These are phyloP conservation scores for Tolypocladium capitatum DNA, from an alignment of 2,329 filamentous ascomycete genomes.

Conservation along the genomic window DNA sequence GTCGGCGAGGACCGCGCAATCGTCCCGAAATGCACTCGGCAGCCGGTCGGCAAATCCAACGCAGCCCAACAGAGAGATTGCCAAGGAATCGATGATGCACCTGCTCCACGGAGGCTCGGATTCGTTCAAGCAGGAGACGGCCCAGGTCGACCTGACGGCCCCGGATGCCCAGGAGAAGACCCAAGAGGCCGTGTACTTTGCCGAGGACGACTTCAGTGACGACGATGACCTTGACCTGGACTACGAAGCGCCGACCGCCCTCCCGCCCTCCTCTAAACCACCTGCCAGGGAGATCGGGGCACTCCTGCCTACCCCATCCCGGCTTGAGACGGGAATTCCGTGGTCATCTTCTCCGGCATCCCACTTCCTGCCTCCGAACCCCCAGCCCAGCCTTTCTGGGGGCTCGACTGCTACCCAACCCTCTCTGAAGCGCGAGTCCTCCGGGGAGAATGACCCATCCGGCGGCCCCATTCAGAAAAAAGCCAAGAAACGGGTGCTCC, in stretches of 20 bases:
- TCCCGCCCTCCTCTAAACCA: conserved; percentile 22
- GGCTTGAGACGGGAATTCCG: conserved; percentile 29
- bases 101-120: conserved; percentile 31
- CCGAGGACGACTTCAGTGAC: conserved; percentile 77
- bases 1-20: conserved; percentile 24
- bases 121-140: conserved; percentile 27
- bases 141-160: conserved; percentile 21
- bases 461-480: conserved; percentile 16
- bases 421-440: conserved; percentile 29
- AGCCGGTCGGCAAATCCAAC: conserved; percentile 20
- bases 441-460: conserved; percentile 14
- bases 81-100: conserved; percentile 20
- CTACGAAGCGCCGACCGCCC: conserved; percentile 44
- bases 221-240: conserved; percentile 65
- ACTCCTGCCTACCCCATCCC: conserved; percentile 14
- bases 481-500: conserved; percentile 52
- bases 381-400: conserved; percentile 6
- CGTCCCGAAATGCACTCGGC: conserved; percentile 12
- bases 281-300: conserved; percentile 13
- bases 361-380: conserved; percentile 27
- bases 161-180: conserved; percentile 14
- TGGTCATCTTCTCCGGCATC: conserved; percentile 59
- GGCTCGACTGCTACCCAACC: conserved; percentile 9
- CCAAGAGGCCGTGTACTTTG: conserved; percentile 41
- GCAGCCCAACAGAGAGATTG: conserved; percentile 7